A percentile compares a stretch with the other conserved stretches of the same genome.
These are phyloP conservation scores for Sporobolomyces phaffii DNA, from an alignment of 768 basidiomycete genomes.

Conservation along the genomic window DNA sequence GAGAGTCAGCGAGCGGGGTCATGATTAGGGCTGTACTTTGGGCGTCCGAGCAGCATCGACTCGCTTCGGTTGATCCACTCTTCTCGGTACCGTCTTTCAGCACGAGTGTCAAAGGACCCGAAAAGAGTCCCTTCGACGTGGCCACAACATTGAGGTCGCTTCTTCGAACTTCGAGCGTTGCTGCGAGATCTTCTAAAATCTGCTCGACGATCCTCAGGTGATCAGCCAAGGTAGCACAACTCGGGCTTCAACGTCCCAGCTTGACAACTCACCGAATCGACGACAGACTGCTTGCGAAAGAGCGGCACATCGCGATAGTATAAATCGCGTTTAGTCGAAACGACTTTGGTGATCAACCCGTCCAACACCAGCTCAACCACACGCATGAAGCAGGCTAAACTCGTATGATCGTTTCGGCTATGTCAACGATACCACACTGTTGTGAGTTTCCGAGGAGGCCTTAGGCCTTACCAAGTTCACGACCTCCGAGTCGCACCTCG, in stretches of 20 bases:
- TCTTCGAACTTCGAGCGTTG: constrained; percentile 66
- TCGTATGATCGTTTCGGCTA: no score
- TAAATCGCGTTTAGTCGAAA: constrained; percentile 75
- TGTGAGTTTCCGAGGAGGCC: no score
- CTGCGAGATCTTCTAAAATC: constrained; percentile 85
- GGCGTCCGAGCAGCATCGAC: no score
- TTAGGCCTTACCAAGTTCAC: constrained; percentile 8
- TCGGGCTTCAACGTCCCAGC: no score
- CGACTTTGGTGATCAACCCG: constrained; percentile 55
- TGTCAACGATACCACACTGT: no score
- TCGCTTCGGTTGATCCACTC: background rate
- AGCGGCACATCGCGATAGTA: constrained; percentile 77
- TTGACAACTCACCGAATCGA: constrained; percentile 70
- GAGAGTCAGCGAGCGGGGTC: no score
- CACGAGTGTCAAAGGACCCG: constrained; percentile 59
- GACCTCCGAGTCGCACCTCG: background rate
- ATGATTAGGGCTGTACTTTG: no score
- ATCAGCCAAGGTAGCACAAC: no score
- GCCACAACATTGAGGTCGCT: constrained; percentile 80
- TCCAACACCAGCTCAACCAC: constrained; percentile 67
- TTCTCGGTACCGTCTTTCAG: constrained; percentile 28
- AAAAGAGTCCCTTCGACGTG: constrained; percentile 79
- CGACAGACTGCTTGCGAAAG: constrained; percentile 69
- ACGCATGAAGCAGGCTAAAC: constrained; percentile 61
- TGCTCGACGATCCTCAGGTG: no score